These are phyloP conservation scores for Colletotrichum sp. DNA, from an alignment of 2,329 filamentous ascomycete species.

Conservation along the genomic window DNA sequence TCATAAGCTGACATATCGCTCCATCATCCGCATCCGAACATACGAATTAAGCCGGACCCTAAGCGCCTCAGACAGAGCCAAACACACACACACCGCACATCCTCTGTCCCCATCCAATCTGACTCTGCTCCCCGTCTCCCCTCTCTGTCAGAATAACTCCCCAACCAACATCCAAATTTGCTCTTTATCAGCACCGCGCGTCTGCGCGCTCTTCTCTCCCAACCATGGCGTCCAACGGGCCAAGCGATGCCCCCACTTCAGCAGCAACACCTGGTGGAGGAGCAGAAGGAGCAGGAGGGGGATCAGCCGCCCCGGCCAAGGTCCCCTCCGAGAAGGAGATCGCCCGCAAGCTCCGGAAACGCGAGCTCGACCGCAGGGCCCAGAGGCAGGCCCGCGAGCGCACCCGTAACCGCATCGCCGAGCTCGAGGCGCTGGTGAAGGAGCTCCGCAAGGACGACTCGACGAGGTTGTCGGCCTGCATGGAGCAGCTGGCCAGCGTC, in stretches of 20 bases:
- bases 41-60: not conserved
- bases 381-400: conserved; percentile 35
- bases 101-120: not conserved
- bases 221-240: not conserved
- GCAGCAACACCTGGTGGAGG: not conserved
- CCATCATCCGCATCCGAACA: not conserved
- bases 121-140: not conserved
- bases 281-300: not conserved
- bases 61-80: not conserved
- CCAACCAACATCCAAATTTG: not conserved
- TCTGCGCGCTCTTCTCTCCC: not conserved
- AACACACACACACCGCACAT: not conserved
- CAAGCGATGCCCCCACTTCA: not conserved
- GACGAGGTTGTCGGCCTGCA: conserved; percentile 27
- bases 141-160: not conserved
- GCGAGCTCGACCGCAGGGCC: conserved; percentile 35
- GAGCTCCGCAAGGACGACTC: conserved; percentile 28
- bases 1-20: not conserved
- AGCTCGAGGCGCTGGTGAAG: conserved; percentile 33
- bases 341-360: conserved; percentile 30
- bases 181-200: not conserved
- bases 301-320: not conserved
- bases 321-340: conserved; percentile 17
- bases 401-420: conserved; percentile 34
- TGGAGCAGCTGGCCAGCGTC: conserved; percentile 29